Base-by-base conservation (phyloP, 495 filamentous ascomycete species). In the Coniosporium apollinis region DNA sequence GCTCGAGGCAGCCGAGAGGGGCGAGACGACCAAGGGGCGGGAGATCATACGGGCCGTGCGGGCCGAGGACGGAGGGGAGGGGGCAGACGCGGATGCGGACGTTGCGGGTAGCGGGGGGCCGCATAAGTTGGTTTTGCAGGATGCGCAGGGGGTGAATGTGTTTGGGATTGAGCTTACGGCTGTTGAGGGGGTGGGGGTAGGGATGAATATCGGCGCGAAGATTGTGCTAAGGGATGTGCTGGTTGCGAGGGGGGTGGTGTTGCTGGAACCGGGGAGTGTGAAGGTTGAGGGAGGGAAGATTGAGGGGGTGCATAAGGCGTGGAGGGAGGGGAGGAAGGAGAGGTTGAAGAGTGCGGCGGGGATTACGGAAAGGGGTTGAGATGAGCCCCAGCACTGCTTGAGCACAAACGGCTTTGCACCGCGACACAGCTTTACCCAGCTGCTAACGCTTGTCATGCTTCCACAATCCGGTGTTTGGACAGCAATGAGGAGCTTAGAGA, bases 241-340 rank as follows among this genome's bases (percentile, higher is more conserved):
- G 8, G 74, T 93, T 20, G 76, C 81, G 15, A 61, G 89, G 18
- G 91, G 82, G 0, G 66, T 87, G 43, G 46, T 91, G 11, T 50
- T 97, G 46, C 56, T 97, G 8, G 74, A 83, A 28, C 74, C 81
- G 1, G 56, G 46, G 9, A 68, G 47, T 13, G 71, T 69, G 30
- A 65, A 62, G 22, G 43, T 93, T 2, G 54, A 94, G 11, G 89
- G 89, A 1, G 89, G 89, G 0, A 93, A 82, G 66, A 74, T 96
- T 34, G 86, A 94, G 36, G 61, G 49, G 0, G 64, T 84, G 64
- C 79, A 94, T 46, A 70, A 69, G 48, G 58, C 59, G 21, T 96
- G 89, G 85, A 66, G 63, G 37, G 74, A 79, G 19, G 68, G 69
- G 11, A 64, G 83, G 46, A 77, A 93, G 51, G 67, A 63, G 39